A percentile compares a stretch with the other conserved stretches of the same genome.
Conservation (phyloP, 768 basidiomycete genomes). For the Psilocybe cubensis region DNA sequence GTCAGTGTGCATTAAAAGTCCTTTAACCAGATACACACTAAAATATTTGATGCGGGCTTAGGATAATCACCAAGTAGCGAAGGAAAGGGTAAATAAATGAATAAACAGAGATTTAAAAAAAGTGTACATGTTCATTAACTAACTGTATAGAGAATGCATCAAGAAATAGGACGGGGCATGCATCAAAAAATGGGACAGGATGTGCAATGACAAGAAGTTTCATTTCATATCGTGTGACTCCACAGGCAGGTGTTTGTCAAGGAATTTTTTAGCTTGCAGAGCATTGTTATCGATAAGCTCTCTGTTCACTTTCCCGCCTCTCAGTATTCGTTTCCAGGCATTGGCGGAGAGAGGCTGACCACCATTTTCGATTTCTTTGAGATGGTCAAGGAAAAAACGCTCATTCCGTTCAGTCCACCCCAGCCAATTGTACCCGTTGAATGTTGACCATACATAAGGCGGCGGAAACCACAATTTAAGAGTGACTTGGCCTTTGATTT, state of each 20-base stretch:
- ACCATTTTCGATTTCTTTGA: background rate
- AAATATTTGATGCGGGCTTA: too few species aligned
- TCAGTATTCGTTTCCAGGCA: background rate
- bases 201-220: too few species aligned
- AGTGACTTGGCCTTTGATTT: background rate
- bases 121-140: too few species aligned
- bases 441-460: slow-evolving; percentile 6
- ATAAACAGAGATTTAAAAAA: too few species aligned
- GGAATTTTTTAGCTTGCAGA: background rate
- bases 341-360: background rate
- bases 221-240: too few species aligned
- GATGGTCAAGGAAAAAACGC: background rate
- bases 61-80: too few species aligned
- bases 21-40: too few species aligned
- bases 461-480: slow-evolving; percentile 15
- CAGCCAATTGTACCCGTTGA: slow-evolving; percentile 9
- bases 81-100: too few species aligned
- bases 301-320: background rate
- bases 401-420: slow-evolving; percentile 11
- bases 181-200: too few species aligned
- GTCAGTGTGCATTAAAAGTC: too few species aligned
- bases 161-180: too few species aligned
- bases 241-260: background rate
- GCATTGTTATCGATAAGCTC: background rate
- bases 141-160: too few species aligned